A percentile compares a stretch with the other conserved stretches of the same genome.
phyloP scores from a whole-genome alignment of 441 rosid species.

The Viola pubescens region DNA sequence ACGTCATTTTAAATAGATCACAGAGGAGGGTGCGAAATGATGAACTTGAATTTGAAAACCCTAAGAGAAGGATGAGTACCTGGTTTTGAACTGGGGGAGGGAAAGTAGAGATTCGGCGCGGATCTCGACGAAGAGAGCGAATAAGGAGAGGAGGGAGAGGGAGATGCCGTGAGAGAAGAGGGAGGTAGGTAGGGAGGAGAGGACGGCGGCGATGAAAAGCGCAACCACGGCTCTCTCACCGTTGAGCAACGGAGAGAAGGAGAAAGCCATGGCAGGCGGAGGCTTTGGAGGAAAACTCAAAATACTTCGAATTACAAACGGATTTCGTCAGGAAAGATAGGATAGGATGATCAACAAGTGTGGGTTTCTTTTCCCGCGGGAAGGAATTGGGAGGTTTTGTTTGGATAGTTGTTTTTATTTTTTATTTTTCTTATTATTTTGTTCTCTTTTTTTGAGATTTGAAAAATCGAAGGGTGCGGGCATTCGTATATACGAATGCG shows the following conservation, averaged over 20 bases:
- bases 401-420: background rate
- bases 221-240: slow-evolving; percentile 85
- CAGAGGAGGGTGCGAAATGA: background rate
- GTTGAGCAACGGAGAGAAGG: slow-evolving; percentile 31
- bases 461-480: background rate
- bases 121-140: slow-evolving; percentile 62
- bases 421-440: background rate
- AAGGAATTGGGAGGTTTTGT: background rate
- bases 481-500: background rate
- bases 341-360: too few relatives aligned
- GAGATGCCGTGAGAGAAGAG: slow-evolving; percentile 62
- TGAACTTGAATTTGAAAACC: background rate
- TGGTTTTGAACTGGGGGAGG: slow-evolving; percentile 44
- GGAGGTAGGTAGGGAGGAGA: slow-evolving; percentile 48
- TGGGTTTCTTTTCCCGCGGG: slow-evolving; percentile 11
- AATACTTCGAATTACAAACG: background rate
- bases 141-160: slow-evolving; percentile 50
- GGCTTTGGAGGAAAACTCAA: background rate
- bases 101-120: slow-evolving; percentile 41
- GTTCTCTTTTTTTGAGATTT: background rate
- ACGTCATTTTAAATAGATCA: background rate
- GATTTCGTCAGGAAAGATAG: background rate
- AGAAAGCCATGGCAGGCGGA: slow-evolving; percentile 19
- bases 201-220: slow-evolving; percentile 40
- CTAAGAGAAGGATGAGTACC: slow-evolving; percentile 25